These are phyloP conservation scores for Hypomyces rosellus DNA, from an alignment of 2,329 filamentous ascomycete species.

Conservation along the genomic window DNA sequence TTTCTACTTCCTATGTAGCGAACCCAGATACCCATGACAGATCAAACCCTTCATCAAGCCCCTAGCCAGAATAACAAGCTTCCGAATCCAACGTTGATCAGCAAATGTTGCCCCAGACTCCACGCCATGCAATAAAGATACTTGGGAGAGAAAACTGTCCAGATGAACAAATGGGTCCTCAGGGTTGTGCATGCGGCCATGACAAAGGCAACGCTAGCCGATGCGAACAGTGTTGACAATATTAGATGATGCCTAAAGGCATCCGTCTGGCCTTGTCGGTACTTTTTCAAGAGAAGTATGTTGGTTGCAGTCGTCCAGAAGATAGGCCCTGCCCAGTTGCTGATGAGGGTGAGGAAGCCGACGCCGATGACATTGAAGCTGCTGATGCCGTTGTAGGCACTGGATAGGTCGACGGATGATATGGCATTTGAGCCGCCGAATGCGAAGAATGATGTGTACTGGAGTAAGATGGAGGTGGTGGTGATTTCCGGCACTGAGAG, in stretches of 20 bases:
- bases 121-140: constrained; percentile 90
- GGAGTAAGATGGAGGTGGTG: constrained; percentile 66
- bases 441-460: constrained; percentile 81
- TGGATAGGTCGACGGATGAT: constrained; percentile 89
- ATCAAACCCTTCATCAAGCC: constrained; percentile 11
- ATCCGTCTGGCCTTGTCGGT: constrained; percentile 18
- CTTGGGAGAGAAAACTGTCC: constrained; percentile 98
- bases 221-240: constrained; percentile 64
- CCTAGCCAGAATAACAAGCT: constrained; percentile 52
- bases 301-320: constrained; percentile 74
- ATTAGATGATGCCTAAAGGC: constrained; percentile 49
- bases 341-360: constrained; percentile 73
- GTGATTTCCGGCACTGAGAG: constrained; percentile 55
- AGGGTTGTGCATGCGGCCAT: constrained; percentile 85
- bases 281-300: constrained; percentile 45
- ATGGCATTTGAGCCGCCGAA: constrained; percentile 91
- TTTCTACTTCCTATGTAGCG: no score
- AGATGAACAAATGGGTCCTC: constrained; percentile 89
- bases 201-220: constrained; percentile 60
- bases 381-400: constrained; percentile 86
- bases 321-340: constrained; percentile 87
- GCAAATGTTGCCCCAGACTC: constrained; percentile 74
- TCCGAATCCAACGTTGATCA: constrained; percentile 60
- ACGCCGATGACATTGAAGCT: constrained; percentile 77
- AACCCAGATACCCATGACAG: no score